These are phyloP conservation scores for Kregervanrija delftensis DNA, from an alignment of 805 yeast species.

Conservation along the genomic window DNA sequence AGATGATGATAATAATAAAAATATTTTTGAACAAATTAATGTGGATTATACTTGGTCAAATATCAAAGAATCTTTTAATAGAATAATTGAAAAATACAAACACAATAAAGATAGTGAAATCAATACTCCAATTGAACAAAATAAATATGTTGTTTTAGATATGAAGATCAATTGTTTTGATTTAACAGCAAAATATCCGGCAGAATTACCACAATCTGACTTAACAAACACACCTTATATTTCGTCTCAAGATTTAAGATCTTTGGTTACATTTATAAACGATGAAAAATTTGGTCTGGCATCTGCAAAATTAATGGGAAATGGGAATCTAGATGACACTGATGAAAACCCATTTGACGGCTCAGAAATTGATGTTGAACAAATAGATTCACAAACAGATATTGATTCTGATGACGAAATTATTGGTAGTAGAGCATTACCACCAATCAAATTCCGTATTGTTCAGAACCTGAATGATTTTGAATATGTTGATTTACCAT, in stretches of 20 bases:
- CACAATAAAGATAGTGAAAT: neutral
- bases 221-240: conserved; percentile 48
- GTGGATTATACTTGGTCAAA: conserved; percentile 15
- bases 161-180: conserved; percentile 59
- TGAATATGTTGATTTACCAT: conserved; percentile 29
- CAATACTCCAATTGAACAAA: conserved; percentile 11
- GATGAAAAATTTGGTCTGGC: conserved; percentile 30
- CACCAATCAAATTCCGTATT: conserved; percentile 35
- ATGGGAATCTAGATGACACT: conserved; percentile 4
- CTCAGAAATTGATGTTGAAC: conserved; percentile 19
- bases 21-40: conserved; percentile 2
- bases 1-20: conserved; percentile 20
- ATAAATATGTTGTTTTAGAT: conserved; percentile 60
- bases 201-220: conserved; percentile 42
- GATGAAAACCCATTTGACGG: conserved; percentile 24
- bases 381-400: too few species aligned
- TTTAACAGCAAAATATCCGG: conserved; percentile 48
- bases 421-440: conserved; percentile 15
- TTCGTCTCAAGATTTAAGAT: conserved; percentile 51
- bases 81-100: conserved; percentile 1
- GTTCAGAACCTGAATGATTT: conserved; percentile 39
- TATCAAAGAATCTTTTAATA: conserved; percentile 10
- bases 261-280: conserved; percentile 57
- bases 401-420: conserved; percentile 9
- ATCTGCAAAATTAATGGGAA: conserved; percentile 8